Evolutionary conservation across 495 filamentous ascomycete species (phyloP), one percentile per base, ranked within the genome.

Genomic region (Parmelia sp.): DNA sequence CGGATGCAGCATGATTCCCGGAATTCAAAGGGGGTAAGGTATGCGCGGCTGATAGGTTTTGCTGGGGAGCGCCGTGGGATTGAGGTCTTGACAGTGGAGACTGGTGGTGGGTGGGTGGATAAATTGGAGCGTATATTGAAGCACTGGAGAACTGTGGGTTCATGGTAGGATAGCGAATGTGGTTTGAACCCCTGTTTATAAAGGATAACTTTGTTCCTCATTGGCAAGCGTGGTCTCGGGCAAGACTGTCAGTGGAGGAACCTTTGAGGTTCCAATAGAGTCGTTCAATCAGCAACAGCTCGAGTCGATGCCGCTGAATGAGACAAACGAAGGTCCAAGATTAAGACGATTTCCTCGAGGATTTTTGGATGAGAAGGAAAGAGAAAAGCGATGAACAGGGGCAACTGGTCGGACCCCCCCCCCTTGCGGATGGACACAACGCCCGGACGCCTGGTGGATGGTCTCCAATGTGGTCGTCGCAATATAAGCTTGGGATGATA

Each of bases 71-170:
- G 37, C 62, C 33, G 44, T 57, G 57, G 25, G 58, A 25, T 27
- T 58, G 59, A 51, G 47, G 36, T 59, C 58, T 55, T 40, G 62
- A 61, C 2, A n/a, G 42, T 11, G 47, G 57, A 57, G 62, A 56
- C 33, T 45, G 62, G 23, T 61, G 66, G 15, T 59, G 57, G 29
- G 36, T 65, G 27, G 62, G 37, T 33, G 25, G 49, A 39, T 68
- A 59, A 33, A n/a, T 60, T 57, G 36, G 49, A 2, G 62, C 25
- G 40, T 60, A 67, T 40, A 23, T 62, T 15, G 58, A 61, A 36
- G 62, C 66, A 68, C 65, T 64, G 58, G 61, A 36, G 27, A 53
- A 57, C 37, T 63, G 66, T 61, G 65, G 61, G 66, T 60, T 68
- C 66, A 68, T 68, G 56, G 53, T 68, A 57, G 27, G 21, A 36